Base-by-base conservation (phyloP, 345 rosid genomes). In the Populus deltoides region DNA sequence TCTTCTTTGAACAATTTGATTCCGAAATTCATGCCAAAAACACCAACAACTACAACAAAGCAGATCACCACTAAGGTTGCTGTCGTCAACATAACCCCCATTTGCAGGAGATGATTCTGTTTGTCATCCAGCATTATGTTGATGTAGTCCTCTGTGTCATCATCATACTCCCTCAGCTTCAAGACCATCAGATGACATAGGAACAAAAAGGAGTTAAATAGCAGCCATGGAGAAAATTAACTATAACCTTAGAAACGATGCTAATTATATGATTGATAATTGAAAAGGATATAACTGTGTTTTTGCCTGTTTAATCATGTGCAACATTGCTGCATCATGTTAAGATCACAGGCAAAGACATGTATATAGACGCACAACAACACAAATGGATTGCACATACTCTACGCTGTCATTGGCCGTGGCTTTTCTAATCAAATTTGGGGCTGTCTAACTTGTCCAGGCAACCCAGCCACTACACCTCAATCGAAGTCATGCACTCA, bases 91-190 rank as follows among this genome's bases (percentile, higher is more conserved):
- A 93, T 89, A 79, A 93, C 97, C 8, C 99, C 99, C 97, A 93
- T 96, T 82, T 89, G 97, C 81, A 96, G 88, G 38, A 93, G 92
- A 83, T 96, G 97, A 82, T 96, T 96, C 85, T 96, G 97, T 85
- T 93, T 93, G 89, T 92, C 98, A 75, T 93, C 98, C 66, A 96
- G 84, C 98, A 92, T 92, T 81, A 93, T 93, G 90, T 96, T 96
- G 79, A 93, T 91, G 90, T 92, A 92, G 76, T 92, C 98, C 80
- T 96, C 98, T 3, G 99, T 93, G 86, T 93, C 98, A 70, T 96
- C 98, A 7, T 93, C 97, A 8, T 93, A 96, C 81, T 92, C 98
- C 89, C 98, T 85, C 81, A 93, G 90, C 99, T 96, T 78, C 75
- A 39, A 68, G 5, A 4, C n/a, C 59, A 72, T 33, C 61, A 75